These are phyloP conservation scores for Pythium dissotocum DNA, from an alignment of 352 stramenopile species.

Conservation along the genomic window DNA sequence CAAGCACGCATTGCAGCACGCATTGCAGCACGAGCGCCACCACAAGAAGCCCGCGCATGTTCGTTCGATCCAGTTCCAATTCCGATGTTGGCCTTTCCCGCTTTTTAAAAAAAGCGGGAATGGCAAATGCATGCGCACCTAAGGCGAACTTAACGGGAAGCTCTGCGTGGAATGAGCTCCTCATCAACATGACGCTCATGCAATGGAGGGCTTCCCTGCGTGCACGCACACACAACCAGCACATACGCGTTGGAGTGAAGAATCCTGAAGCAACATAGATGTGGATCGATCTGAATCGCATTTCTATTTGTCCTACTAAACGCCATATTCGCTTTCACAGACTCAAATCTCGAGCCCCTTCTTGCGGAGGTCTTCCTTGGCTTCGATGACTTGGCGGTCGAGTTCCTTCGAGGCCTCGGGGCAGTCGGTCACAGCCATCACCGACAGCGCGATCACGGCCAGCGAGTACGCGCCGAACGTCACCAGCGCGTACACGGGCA, in stretches of 20 bases:
- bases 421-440: slow-evolving; percentile 74
- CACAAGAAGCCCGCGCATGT: slow-evolving; percentile 20
- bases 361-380: slow-evolving; percentile 60
- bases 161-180: no score
- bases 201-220: neutral
- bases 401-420: slow-evolving; percentile 69
- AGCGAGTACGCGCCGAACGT: slow-evolving; percentile 77
- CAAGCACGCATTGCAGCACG: slow-evolving; percentile 18
- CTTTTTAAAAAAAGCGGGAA: no score
- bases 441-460: slow-evolving; percentile 58
- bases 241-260: no score
- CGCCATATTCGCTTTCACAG: neutral
- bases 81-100: neutral
- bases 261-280: neutral
- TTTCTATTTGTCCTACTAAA: slow-evolving; percentile 6
- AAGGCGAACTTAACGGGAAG: neutral
- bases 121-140: neutral
- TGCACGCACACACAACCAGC: neutral
- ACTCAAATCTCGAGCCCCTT: slow-evolving; percentile 52
- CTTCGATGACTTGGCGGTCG: slow-evolving; percentile 62
- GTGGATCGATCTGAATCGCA: neutral
- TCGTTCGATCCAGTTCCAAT: neutral
- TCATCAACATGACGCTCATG: neutral
- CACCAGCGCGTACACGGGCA: slow-evolving; percentile 72
- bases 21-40: slow-evolving; percentile 25